Evolutionary conservation across 2,329 filamentous ascomycete genomes (phyloP).

Genomic region (Aspergillus sp.): DNA sequence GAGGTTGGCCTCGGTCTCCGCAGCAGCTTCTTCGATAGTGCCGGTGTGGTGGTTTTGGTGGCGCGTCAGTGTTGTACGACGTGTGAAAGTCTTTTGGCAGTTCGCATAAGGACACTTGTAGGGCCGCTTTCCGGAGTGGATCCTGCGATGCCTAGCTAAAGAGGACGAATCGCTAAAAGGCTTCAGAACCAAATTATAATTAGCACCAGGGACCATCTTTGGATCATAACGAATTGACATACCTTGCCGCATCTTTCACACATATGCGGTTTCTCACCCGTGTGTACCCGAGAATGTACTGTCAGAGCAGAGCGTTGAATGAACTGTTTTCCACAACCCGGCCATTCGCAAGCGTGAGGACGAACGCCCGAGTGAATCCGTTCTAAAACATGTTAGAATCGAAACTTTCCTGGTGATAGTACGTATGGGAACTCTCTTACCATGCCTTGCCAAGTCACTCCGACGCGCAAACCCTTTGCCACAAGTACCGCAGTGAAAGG

Average conservation of each 20-base stretch:
- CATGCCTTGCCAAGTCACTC: conserved; percentile 91
- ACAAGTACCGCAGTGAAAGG: conserved; percentile 87
- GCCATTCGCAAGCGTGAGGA: conserved; percentile 89
- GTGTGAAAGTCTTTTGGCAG: conserved; percentile 97
- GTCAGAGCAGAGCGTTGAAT: conserved; percentile 95
- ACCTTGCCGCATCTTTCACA: conserved; percentile 97
- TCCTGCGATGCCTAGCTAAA: conserved; percentile 86
- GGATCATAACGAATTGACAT: conserved; percentile 31
- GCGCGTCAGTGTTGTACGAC: conserved; percentile 88
- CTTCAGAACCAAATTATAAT: conserved; percentile 47
- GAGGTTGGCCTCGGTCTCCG: conserved; percentile 81
- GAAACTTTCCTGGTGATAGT: not conserved
- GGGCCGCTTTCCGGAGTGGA: conserved; percentile 91
- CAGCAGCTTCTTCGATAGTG: conserved; percentile 89
- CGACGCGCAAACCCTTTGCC: conserved; percentile 87
- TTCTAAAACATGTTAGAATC: conserved; percentile 55
- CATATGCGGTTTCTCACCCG: conserved; percentile 97
- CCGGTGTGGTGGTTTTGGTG: conserved; percentile 96
- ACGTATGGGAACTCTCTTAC: conserved; percentile 56
- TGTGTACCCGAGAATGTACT: conserved; percentile 92
- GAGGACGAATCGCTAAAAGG: conserved; percentile 97
- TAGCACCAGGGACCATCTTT: not conserved
- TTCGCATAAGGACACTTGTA: conserved; percentile 98
- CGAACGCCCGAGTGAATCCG: conserved; percentile 90
- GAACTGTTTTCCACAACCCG: conserved; percentile 89